Evolutionary conservation across 1,284 basidiomycete species (phyloP), one percentile per base, ranked within the genome.

Genomic region (Cystobasidium slooffiae): DNA sequence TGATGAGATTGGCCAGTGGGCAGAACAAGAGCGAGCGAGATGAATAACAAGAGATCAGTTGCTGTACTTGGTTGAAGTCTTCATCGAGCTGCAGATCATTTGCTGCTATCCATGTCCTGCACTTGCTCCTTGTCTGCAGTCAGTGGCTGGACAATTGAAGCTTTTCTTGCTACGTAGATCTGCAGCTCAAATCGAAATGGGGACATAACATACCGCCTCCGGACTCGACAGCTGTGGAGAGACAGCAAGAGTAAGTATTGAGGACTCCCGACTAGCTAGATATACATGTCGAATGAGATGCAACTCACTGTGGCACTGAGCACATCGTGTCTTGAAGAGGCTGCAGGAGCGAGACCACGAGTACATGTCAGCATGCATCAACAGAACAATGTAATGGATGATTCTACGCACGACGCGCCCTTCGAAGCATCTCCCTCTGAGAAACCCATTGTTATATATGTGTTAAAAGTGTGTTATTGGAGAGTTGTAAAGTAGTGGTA

Each of bases 301-400:
- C 22, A 39, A 53, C 69, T 63, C 16, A 72, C 69, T 98, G 85
- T 99, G 96, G 87, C 96, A 99, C 84, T 97, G 94, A 75, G 93
- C 93, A 83, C 96, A 99, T 67, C 79, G 75, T 49, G 78, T 79
- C 78, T 79, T 79, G 79, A 80, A 78, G 58, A 78, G 77, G 51
- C 49, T 68, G 66, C 7, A 39, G n/a, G 41, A 20, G 37, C 43
- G 58, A 14, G 58, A 37, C n/a, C 43, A 44, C 39, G 49, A 20
- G 41, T 4, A n/a, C 46, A 41, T 44, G 43, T 12, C 65, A 20
- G 24, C 31, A n/a, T 18, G 39, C 18, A 55, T 46, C 39, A 66
- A 59, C n/a, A 31, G 31, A 31, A 2, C 31, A 31, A 7, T 53
- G 51, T 6, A 39, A 18, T 4, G 49, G 18, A 18, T 12, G 62